Percentiles rank a stretch among this genome's conserved stretches.
phyloP scores from a whole-genome alignment of 495 filamentous ascomycete species.

The Aspergillus incahuasiensis region DNA sequence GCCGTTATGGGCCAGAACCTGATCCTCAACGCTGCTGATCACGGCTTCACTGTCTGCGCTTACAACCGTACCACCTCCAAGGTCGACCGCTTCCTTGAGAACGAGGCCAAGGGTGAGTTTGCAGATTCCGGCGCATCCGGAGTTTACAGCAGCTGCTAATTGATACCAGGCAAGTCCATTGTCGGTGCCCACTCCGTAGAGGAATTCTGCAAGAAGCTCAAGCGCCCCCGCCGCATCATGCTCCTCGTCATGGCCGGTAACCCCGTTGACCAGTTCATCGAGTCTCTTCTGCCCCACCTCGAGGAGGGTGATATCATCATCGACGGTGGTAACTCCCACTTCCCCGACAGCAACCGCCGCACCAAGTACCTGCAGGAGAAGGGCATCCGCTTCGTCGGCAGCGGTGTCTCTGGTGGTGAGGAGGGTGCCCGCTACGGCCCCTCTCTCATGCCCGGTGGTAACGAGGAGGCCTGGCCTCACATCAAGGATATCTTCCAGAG shows the following conservation, averaged over 20 bases:
- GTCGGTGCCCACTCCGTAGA: constrained; percentile 89
- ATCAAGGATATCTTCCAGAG: constrained; percentile 99
- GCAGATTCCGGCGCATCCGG: background rate
- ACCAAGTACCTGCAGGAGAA: constrained; percentile 77
- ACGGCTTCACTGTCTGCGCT: constrained; percentile 91
- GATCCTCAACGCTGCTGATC: constrained; percentile 96
- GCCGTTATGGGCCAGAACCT: constrained; percentile 99
- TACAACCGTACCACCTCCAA: constrained; percentile 98
- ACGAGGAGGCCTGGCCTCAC: constrained; percentile 95
- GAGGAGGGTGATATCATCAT: constrained; percentile 98
- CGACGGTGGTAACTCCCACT: constrained; percentile 98
- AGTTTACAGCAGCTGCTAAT: background rate
- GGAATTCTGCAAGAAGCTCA: constrained; percentile 93
- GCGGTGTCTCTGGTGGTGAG: constrained; percentile 97
- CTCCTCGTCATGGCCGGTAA: constrained; percentile 96
- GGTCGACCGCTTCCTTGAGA: constrained; percentile 90
- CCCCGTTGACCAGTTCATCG: constrained; percentile 97
- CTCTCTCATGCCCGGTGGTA: constrained; percentile 96
- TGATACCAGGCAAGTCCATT: constrained; percentile 71
- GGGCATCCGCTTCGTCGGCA: constrained; percentile 93
- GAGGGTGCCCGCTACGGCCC: constrained; percentile 97
- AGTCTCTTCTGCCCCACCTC: constrained; percentile 82
- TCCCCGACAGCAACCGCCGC: constrained; percentile 96
- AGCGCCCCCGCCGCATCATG: constrained; percentile 94
- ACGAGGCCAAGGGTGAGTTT: constrained; percentile 79